phyloP scores from a whole-genome alignment of 805 yeast genomes.

The Torulaspora delbrueckii region DNA sequence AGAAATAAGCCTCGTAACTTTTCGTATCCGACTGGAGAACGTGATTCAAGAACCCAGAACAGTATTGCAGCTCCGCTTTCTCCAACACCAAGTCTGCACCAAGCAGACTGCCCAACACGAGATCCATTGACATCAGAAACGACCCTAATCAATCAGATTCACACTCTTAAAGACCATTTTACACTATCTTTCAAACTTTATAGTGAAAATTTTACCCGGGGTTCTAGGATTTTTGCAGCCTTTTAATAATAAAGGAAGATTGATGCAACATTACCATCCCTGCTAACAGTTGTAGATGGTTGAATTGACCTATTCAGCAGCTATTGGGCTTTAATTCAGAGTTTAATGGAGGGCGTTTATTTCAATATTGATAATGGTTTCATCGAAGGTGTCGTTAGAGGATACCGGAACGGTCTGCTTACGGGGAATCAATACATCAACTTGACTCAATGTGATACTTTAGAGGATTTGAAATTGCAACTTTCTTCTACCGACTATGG shows the following conservation, averaged over 20 bases:
- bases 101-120: conserved; percentile 38
- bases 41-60: conserved; percentile 35
- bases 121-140: conserved; percentile 15
- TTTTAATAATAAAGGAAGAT: conserved; percentile 1
- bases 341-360: conserved; percentile 81
- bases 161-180: neutral
- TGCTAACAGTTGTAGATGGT: neutral
- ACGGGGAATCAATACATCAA: conserved; percentile 79
- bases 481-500: conserved; percentile 95
- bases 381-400: conserved; percentile 92
- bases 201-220: neutral
- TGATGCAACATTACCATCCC: neutral
- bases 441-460: conserved; percentile 89
- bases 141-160: neutral
- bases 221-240: conserved; percentile 1
- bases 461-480: conserved; percentile 92
- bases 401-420: conserved; percentile 80
- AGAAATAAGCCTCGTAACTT: conserved; percentile 43
- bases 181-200: neutral
- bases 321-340: neutral
- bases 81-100: conserved; percentile 29
- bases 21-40: conserved; percentile 47
- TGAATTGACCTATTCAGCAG: neutral
- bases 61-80: conserved; percentile 26
- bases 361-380: conserved; percentile 89